Base-by-base conservation (phyloP, 495 filamentous ascomycete species). In the Mycothermus thermophilus region DNA sequence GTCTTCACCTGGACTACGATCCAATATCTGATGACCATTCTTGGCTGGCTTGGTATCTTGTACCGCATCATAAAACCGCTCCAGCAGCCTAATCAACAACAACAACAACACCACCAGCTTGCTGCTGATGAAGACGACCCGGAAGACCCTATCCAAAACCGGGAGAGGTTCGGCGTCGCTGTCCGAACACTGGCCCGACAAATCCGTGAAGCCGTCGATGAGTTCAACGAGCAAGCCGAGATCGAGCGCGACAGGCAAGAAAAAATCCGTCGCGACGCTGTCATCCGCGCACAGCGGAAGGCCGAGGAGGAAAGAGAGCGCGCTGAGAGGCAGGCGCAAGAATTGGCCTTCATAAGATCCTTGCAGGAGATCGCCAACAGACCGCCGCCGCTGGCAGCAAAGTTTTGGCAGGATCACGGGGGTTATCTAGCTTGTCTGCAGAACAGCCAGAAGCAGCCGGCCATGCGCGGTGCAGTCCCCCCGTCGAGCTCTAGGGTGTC, bases 31-130 rank as follows among this genome's bases (percentile, higher is more conserved):
- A 12, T 27, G 2, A 12, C 3, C 9, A 16, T 43, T 21, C 30
- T 28, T 25, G n/a, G 4, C 1, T 43, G 47, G 43, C 16, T 50
- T n/a, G n/a, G n/a, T n/a, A n/a, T n/a, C n/a, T n/a, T n/a, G 0
- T 8, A 10, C 9, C n/a, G 19, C 15, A 22, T 50, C 3, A 7
- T 20, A 5, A 17, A 20, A 8, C 8, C 21, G n/a, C n/a, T n/a
- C n/a, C n/a, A n/a, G n/a, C n/a, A 18, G n/a, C 10, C 16, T 8
- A 1, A 19, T 3, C 23, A 14, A 6, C 16, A 5, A 3, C 3
- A 19, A 9, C n/a, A n/a, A n/a, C n/a, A n/a, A n/a, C n/a, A n/a
- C n/a, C n/a, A n/a, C n/a, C n/a, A n/a, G n/a, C n/a, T n/a, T n/a
- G n/a, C n/a, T n/a, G n/a, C n/a, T n/a, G n/a, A n/a, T n/a, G n/a